Conservation (phyloP, 306 rosid species). For the Corylus avellana region DNA sequence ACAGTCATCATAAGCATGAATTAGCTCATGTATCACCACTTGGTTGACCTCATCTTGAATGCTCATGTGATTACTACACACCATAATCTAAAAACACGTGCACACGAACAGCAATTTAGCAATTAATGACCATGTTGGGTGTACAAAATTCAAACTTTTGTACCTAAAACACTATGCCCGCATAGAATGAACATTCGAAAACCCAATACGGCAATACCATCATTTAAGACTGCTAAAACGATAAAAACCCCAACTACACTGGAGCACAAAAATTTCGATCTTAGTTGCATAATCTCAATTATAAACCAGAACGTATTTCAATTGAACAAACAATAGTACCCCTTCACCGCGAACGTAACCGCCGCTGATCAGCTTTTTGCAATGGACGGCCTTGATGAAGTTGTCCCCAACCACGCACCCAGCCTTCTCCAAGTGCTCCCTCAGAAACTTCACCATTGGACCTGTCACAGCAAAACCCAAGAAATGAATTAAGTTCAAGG, state of each 20-base stretch:
- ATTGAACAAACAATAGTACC: conserved; percentile 38
- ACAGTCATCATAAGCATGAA: conserved; percentile 87
- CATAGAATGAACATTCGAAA: not conserved
- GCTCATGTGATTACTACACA: conserved; percentile 64
- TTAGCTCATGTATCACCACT: conserved; percentile 76
- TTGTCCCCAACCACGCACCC: conserved; percentile 64
- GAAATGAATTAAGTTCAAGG: not conserved
- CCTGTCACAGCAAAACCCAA: conserved; percentile 31
- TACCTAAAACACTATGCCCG: not conserved
- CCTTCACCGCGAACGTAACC: conserved; percentile 73
- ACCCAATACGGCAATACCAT: not conserved
- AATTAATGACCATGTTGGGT: not conserved
- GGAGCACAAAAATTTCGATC: not conserved
- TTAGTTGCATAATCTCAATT: too few species aligned
- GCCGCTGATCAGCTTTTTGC: conserved; percentile 44
- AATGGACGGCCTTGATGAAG: conserved; percentile 61
- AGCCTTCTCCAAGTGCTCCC: conserved; percentile 66
- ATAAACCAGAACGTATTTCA: not conserved
- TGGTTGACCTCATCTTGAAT: conserved; percentile 82
- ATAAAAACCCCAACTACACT: not conserved
- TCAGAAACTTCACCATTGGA: conserved; percentile 69
- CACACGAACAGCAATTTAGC: conserved; percentile 11
- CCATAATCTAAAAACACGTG: conserved; percentile 48
- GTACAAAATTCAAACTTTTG: not conserved
- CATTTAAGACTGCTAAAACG: not conserved